A percentile compares a stretch with the other conserved stretches of the same genome.
phyloP scores from a whole-genome alignment of 1,139 yeast species.

The Taiozyma onychis region DNA sequence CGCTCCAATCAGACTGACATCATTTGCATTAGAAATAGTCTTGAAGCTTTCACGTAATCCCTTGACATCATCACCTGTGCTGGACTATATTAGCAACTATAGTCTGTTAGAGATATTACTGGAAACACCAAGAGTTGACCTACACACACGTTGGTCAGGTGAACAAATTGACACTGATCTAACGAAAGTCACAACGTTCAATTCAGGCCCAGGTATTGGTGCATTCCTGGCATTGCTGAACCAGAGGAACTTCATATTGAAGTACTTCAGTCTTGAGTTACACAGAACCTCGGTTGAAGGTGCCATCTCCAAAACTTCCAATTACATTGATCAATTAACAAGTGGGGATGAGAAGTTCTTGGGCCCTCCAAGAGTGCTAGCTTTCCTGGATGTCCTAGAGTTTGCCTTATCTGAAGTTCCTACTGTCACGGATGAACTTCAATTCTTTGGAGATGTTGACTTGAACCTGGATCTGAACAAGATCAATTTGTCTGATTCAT shows the following conservation, averaged over 20 bases:
- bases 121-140: slow-evolving; percentile 43
- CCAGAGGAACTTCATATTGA: slow-evolving; percentile 57
- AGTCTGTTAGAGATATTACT: slow-evolving; percentile 50
- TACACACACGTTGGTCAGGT: slow-evolving; percentile 47
- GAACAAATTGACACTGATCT: slow-evolving; percentile 38
- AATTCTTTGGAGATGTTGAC: slow-evolving; percentile 34
- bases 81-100: slow-evolving; percentile 45
- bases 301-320: slow-evolving; percentile 48
- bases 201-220: slow-evolving; percentile 35
- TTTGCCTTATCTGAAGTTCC: slow-evolving; percentile 33
- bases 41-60: slow-evolving; percentile 53
- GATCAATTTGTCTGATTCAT: slow-evolving; percentile 23
- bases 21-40: slow-evolving; percentile 54
- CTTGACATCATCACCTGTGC: slow-evolving; percentile 45
- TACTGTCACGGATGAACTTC: slow-evolving; percentile 27
- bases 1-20: slow-evolving; percentile 51
- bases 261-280: slow-evolving; percentile 67
- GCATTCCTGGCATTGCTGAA: slow-evolving; percentile 58
- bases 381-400: slow-evolving; percentile 65
- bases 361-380: slow-evolving; percentile 56
- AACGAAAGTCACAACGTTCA: slow-evolving; percentile 33
- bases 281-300: slow-evolving; percentile 51
- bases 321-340: slow-evolving; percentile 50
- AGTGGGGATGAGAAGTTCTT: slow-evolving; percentile 27
- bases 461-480: slow-evolving; percentile 26